A percentile compares a stretch with the other conserved stretches of the same genome.
phyloP scores from a whole-genome alignment of 805 yeast genomes.

The Peterozyma toletana region DNA sequence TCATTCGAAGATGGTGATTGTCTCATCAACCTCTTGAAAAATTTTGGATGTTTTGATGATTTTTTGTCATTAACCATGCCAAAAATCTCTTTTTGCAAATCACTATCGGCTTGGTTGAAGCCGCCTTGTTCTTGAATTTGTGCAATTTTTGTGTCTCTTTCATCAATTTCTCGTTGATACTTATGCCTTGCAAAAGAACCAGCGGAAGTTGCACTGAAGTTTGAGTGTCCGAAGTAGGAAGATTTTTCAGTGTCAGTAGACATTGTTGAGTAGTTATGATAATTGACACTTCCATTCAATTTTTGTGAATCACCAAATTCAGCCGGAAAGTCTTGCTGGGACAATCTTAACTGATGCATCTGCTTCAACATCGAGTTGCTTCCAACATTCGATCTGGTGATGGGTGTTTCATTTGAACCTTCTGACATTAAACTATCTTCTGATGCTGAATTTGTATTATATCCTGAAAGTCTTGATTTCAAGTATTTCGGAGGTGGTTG shows the following conservation, averaged over 20 bases:
- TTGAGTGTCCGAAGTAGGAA: slow-evolving; percentile 50
- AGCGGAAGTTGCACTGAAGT: slow-evolving; percentile 84
- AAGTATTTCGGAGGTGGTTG: slow-evolving; percentile 36
- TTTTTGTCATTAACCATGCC: slow-evolving; percentile 35
- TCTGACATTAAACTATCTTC: no score
- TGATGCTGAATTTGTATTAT: not conserved
- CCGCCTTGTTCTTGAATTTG: slow-evolving; percentile 13
- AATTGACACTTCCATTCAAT: not conserved
- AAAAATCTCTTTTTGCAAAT: slow-evolving; percentile 22
- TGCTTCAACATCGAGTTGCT: slow-evolving; percentile 16
- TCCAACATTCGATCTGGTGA: slow-evolving; percentile 3
- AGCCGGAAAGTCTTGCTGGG: not conserved
- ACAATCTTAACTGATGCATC: not conserved
- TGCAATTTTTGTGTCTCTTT: slow-evolving; percentile 22
- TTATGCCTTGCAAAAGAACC: slow-evolving; percentile 78
- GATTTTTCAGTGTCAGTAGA: slow-evolving; percentile 29
- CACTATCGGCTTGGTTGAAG: slow-evolving; percentile 4
- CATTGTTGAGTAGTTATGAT: slow-evolving; percentile 17
- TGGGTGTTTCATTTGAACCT: not conserved
- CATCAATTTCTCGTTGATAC: slow-evolving; percentile 31
- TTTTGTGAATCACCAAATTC: not conserved
- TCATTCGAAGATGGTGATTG: not conserved
- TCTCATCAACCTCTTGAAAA: slow-evolving; percentile 33
- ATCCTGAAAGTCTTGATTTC: slow-evolving; percentile 12
- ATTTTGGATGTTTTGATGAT: slow-evolving; percentile 31